phyloP scores from a whole-genome alignment of 108 stramenopile species.

The Fragilaria crotonensis region DNA sequence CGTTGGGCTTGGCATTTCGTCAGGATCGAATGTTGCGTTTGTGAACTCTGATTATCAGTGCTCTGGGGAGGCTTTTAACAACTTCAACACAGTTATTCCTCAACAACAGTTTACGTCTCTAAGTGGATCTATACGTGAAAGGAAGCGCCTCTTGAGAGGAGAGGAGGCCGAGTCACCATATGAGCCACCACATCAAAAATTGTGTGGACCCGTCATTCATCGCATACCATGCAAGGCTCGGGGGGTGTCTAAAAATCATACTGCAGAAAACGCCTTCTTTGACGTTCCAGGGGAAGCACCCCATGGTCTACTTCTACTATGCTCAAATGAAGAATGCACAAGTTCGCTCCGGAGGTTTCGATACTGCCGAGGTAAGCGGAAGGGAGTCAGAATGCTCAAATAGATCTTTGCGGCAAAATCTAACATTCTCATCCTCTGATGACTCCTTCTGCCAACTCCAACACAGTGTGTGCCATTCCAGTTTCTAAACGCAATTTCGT shows the following conservation, averaged over 20 bases:
- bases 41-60: too few species aligned
- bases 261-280: conserved; percentile 14
- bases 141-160: too few species aligned
- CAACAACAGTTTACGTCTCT: too few species aligned
- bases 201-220: neutral
- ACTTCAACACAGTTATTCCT: too few species aligned
- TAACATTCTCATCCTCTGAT: neutral
- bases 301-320: conserved; percentile 6
- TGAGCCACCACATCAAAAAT: too few species aligned
- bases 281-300: conserved; percentile 2
- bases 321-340: conserved; percentile 4
- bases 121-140: too few species aligned
- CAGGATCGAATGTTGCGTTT: too few species aligned
- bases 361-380: conserved; percentile 5
- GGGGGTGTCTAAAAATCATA: conserved; percentile 44
- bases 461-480: conserved; percentile 22
- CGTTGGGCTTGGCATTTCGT: too few species aligned
- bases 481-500: conserved; percentile 77
- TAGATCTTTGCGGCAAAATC: neutral
- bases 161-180: too few species aligned
- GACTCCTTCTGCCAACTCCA: neutral
- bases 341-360: conserved; percentile 2
- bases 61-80: too few species aligned
- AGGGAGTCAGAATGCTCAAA: neutral
- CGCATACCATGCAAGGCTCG: conserved; percentile 38